Evolutionary conservation across 179 eudicot species (phyloP), one percentile per base, ranked within the genome.

Genomic region (Beta lomatogona): DNA sequence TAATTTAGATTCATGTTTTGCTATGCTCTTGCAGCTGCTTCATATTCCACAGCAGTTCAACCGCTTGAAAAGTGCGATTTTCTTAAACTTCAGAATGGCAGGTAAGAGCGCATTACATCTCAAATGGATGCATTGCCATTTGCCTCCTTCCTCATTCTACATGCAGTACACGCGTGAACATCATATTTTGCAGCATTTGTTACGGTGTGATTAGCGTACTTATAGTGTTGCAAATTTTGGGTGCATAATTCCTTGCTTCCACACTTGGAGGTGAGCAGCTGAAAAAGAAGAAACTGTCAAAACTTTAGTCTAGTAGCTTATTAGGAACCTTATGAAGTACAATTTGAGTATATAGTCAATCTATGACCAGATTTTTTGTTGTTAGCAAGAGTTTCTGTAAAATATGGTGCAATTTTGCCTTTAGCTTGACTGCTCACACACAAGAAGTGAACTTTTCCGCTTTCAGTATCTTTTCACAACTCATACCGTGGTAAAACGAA

Each of bases 31-130:
- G 91, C 97, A 97, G 99, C 93, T 84, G 87, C 92, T 80, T 81
- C 92, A 78, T 92, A 91, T 80, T 72, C 94, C 45, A 79, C 88
- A 76, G 86, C 80, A 54, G 81, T 80, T 77, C 91, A 87, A 73
- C 83, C 89, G 61, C 89, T 88, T 61, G 93, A 86, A 60, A 88
- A 88, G 81, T 82, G 80, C 70, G 93, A 93, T 88, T 97, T 97
- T 87, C 95, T 92, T 59, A 97, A 94, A 87, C 97, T 97, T 88
- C 99, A 97, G 83, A 97, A 97, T 92, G 98, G 98, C 89, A 97
- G 99, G 99, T 93, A 87, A 66, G 50, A 79, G 63, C 73, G 55
- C 10, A 0, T 57, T 36, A 72, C 57, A 8, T 52, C 41, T 75
- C 52, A 75, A 3, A 36, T 15, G 15, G 16, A 15, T 57, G 28